phyloP scores from a whole-genome alignment of 495 filamentous ascomycete species.

The Penicillium cosmopolitanum region DNA sequence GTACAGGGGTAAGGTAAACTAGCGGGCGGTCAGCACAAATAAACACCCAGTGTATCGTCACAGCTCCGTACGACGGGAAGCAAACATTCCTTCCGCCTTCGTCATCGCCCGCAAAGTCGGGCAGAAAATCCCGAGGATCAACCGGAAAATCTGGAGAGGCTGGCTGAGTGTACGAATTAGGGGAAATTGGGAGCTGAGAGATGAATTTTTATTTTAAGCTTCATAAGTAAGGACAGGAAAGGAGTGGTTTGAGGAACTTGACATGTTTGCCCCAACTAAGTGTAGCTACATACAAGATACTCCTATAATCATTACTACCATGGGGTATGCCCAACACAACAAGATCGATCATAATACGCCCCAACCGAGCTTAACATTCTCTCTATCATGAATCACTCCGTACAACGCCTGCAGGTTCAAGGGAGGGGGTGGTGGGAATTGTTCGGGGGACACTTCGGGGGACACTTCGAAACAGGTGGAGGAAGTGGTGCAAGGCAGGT shows the following conservation, averaged over 20 bases:
- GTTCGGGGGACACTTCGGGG: not conserved
- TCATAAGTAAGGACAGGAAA: too few species aligned
- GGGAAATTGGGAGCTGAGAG: too few species aligned
- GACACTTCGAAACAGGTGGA: not conserved
- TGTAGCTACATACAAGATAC: not conserved
- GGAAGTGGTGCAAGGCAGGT: not conserved
- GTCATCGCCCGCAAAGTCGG: conserved; percentile 31
- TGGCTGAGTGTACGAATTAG: not conserved
- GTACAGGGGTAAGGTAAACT: not conserved
- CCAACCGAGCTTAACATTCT: conserved; percentile 32
- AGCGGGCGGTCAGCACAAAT: not conserved
- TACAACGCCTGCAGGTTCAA: conserved; percentile 23
- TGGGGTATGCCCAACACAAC: not conserved
- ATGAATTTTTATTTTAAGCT: too few species aligned
- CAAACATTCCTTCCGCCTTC: conserved; percentile 31
- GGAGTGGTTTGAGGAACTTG: not conserved
- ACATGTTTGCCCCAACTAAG: conserved; percentile 3
- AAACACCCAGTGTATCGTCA: conserved; percentile 1
- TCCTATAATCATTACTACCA: not conserved
- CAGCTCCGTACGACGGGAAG: conserved; percentile 7
- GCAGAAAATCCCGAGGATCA: conserved; percentile 32
- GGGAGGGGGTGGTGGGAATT: not conserved
- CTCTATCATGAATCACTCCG: conserved; percentile 33
- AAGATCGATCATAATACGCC: conserved; percentile 12
- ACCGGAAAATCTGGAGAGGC: conserved; percentile 4